A percentile compares a stretch with the other conserved stretches of the same genome.
Conservation (phyloP, 495 filamentous ascomycete species). For the Achaetomiella virescens region DNA sequence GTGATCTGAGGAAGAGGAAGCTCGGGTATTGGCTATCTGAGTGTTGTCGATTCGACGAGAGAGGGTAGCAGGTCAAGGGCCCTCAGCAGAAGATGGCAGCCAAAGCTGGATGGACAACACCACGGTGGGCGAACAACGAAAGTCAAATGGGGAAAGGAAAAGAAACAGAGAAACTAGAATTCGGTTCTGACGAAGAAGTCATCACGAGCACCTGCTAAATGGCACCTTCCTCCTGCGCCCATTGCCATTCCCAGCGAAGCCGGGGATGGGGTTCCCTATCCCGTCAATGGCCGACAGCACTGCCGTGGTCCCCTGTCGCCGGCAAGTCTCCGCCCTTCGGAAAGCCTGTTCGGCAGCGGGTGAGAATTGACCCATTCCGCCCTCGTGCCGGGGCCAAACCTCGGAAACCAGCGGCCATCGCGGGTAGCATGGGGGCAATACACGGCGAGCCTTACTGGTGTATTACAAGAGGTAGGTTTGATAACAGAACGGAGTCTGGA, state of each 20-base stretch:
- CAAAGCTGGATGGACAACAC: not conserved
- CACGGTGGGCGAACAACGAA: slow-evolving; percentile 1
- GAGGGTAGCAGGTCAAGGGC: not conserved
- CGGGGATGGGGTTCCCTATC: not conserved
- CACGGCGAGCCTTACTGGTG: too few species aligned
- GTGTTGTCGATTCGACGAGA: not conserved
- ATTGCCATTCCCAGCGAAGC: not conserved
- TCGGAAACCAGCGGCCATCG: slow-evolving; percentile 20
- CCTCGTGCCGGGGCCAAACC: not conserved
- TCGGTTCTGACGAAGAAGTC: not conserved
- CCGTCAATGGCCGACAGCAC: slow-evolving; percentile 26
- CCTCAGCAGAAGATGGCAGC: not conserved
- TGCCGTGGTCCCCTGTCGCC: slow-evolving; percentile 20
- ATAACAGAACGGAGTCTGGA: too few species aligned
- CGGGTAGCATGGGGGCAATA: too few species aligned
- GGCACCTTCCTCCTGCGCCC: not conserved
- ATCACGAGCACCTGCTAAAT: not conserved
- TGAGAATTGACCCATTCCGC: slow-evolving; percentile 17
- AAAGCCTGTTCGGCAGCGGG: slow-evolving; percentile 27
- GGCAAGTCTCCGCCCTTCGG: slow-evolving; percentile 24
- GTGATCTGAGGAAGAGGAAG: not conserved
- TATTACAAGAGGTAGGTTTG: too few species aligned
- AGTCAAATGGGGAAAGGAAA: slow-evolving; percentile 1
- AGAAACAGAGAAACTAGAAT: not conserved
- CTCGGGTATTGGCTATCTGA: not conserved